Percentiles rank a stretch among this genome's conserved stretches.
Evolutionary conservation across 345 rosid genomes (phyloP).

Genomic region (Viola odorata): DNA sequence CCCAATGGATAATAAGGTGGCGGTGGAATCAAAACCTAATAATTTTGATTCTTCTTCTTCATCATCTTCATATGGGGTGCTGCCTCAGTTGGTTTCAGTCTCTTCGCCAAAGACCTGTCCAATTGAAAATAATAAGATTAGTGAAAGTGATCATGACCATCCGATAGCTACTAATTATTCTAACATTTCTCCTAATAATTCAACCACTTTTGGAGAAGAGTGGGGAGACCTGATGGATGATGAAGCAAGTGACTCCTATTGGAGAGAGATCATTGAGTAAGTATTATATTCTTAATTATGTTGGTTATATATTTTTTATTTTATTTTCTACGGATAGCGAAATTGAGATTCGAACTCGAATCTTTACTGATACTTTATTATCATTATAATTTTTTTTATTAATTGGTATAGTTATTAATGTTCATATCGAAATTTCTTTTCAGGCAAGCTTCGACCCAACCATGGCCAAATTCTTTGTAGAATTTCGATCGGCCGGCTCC

Average conservation of each 20-base stretch:
- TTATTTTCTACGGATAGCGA: too few relatives aligned
- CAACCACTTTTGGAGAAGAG: conserved; percentile 34
- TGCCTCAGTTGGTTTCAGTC: conserved; percentile 45
- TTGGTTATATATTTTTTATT: neutral
- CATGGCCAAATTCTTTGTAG: conserved; percentile 38
- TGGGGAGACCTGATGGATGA: conserved; percentile 47
- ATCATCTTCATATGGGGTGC: conserved; percentile 11
- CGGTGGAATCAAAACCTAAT: neutral
- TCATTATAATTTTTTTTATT: neutral
- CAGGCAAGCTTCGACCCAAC: conserved; percentile 49
- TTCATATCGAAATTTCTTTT: conserved; percentile 3
- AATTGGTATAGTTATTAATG: neutral
- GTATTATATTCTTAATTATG: neutral
- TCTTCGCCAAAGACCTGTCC: conserved; percentile 33
- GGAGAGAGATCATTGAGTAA: conserved; percentile 62
- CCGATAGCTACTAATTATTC: conserved; percentile 31
- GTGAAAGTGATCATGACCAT: neutral
- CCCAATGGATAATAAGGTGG: conserved; percentile 11
- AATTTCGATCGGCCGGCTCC: neutral
- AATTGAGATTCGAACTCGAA: too few relatives aligned
- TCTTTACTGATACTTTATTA: neutral
- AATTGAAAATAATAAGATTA: conserved; percentile 20
- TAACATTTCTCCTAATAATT: conserved; percentile 41
- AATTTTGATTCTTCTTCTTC: conserved; percentile 20
- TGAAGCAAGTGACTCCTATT: conserved; percentile 43